Percentiles rank a stretch among this genome's conserved stretches.
Conservation (phyloP, 768 basidiomycete genomes). For the Lentinula boryana region DNA sequence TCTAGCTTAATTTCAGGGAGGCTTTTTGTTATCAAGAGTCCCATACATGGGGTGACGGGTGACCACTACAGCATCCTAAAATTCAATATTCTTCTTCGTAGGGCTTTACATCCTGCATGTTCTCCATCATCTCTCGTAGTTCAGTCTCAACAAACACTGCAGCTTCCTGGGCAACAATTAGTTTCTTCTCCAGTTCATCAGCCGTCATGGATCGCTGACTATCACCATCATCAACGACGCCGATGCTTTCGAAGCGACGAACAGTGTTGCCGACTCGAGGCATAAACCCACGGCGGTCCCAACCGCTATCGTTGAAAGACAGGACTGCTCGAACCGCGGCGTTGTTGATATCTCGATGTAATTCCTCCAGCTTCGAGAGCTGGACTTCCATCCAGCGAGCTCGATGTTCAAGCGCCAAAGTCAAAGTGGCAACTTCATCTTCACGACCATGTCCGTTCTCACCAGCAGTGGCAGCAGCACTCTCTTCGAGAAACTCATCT, state of each 20-base stretch:
- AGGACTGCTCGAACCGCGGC: slow-evolving; percentile 80
- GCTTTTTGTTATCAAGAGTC: too few relatives aligned
- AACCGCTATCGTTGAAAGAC: slow-evolving; percentile 79
- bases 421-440: slow-evolving; percentile 81
- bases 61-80: not conserved
- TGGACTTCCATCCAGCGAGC: slow-evolving; percentile 94
- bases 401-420: slow-evolving; percentile 79
- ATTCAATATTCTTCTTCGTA: slow-evolving; percentile 21
- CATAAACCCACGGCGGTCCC: slow-evolving; percentile 66
- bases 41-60: too few relatives aligned
- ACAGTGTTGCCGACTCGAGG: slow-evolving; percentile 68
- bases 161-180: slow-evolving; percentile 64
- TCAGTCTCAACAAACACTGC: slow-evolving; percentile 70
- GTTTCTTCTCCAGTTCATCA: slow-evolving; percentile 72
- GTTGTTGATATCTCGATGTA: slow-evolving; percentile 86
- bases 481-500: slow-evolving; percentile 79
- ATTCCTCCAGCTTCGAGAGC: slow-evolving; percentile 79
- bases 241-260: slow-evolving; percentile 62
- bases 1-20: too few relatives aligned
- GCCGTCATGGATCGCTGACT: slow-evolving; percentile 48
- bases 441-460: slow-evolving; percentile 63
- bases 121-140: slow-evolving; percentile 70
- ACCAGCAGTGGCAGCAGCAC: slow-evolving; percentile 20
- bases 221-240: slow-evolving; percentile 44
- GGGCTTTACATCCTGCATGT: slow-evolving; percentile 51